Evolutionary conservation across 2,329 filamentous ascomycete species (phyloP), one percentile per base, ranked within the genome.

Genomic region (Aspergillus ruber): DNA sequence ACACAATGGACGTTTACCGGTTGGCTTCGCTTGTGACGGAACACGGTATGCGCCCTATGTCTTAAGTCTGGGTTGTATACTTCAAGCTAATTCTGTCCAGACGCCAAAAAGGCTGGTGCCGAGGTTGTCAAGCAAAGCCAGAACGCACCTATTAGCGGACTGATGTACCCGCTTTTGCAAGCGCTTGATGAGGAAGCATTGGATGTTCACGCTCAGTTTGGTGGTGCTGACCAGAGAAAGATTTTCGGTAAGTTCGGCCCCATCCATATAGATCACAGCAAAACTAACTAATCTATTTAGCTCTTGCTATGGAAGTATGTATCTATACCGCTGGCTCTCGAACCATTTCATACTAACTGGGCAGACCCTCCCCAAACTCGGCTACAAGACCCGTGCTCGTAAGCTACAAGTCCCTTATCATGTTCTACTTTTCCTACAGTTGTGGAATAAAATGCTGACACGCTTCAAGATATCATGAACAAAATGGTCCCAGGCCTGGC

Each of bases 41-140:
- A 69, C 83, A 90, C 65, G 83, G 36, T 39, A 20, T 18, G 36
- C 10, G 10, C 25, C 18, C 6, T 39, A 39, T 10, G 8, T 12
- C 17, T 20, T 20, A 17, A 17, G 8, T 9, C 9, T 21, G 15
- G 7, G 15, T 36, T n/a, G n/a, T 15, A 36, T 36, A 39, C 12
- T 15, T 18, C 17, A 39, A 18, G 17, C 36, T 39, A 12, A 39
- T 39, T 17, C 25, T 10, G 25, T 12, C 4, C 18, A 39, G 36
- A 91, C 61, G 88, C 89, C 17, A 88, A 90, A 70, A 91, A 88
- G 70, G 90, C 90, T 0, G 90, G 90, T 33, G 87, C 88, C 2
- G 91, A 96, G 69, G 82, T 96, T 6, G 91, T 97, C 55, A 96
- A 96, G 77, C 89, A 96, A 73, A 82, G 84, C 4, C 80, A 81